Conservation (phyloP, 345 rosid genomes). For the Raphanus sativus region DNA sequence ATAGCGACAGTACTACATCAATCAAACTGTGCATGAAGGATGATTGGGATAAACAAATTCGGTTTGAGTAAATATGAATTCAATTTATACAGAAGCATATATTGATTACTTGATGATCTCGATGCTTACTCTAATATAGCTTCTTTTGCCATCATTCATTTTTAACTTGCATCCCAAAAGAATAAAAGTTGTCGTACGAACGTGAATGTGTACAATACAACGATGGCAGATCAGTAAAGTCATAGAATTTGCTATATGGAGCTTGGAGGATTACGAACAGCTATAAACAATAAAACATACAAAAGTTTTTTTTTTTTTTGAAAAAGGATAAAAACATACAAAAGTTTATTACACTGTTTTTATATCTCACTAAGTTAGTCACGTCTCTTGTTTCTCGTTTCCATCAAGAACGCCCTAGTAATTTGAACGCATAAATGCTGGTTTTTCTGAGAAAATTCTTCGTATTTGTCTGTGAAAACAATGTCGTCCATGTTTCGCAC, state of each 20-base stretch:
- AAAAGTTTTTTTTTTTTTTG: not conserved
- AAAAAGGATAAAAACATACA: not conserved
- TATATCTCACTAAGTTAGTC: not conserved
- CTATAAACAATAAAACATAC: not conserved
- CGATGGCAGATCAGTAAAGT: not conserved
- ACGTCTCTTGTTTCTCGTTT: slow-evolving; percentile 45
- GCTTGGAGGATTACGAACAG: not conserved
- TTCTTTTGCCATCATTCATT: not conserved
- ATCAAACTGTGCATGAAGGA: not conserved
- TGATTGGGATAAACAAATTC: not conserved
- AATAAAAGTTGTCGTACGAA: not conserved
- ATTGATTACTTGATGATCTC: not conserved
- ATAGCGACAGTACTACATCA: not conserved
- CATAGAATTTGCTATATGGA: not conserved
- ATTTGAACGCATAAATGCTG: slow-evolving; percentile 62
- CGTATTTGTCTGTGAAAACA: slow-evolving; percentile 57
- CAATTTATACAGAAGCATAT: not conserved
- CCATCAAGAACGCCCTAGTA: slow-evolving; percentile 62
- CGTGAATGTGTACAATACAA: not conserved
- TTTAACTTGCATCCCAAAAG: not conserved
- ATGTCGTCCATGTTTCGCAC: slow-evolving; percentile 62
- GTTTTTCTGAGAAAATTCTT: slow-evolving; percentile 56
- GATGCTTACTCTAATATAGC: not conserved
- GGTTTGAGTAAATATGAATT: not conserved
- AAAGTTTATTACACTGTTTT: not conserved